Evolutionary conservation across 352 stramenopile genomes (phyloP).

Genomic region (Phytopythium kandeliae): DNA sequence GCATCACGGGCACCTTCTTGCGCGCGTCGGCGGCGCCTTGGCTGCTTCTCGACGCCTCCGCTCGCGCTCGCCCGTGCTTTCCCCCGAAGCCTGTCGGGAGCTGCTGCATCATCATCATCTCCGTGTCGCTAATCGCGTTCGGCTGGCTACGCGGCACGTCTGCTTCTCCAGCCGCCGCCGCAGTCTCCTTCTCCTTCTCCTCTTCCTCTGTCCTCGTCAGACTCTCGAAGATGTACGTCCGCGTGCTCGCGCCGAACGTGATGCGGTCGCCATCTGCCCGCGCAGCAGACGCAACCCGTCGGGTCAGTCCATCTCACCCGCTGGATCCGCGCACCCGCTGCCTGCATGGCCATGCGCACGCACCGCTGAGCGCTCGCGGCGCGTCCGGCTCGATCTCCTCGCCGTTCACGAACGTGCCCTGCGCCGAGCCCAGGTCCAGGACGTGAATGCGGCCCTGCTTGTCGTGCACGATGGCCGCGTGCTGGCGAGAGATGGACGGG

Average conservation of each 20-base stretch:
- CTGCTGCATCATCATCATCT: slow-evolving; percentile 24
- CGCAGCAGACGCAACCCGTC: neutral
- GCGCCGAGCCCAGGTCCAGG: slow-evolving; percentile 75
- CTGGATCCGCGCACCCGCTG: neutral
- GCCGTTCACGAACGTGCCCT: slow-evolving; percentile 82
- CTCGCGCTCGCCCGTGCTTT: slow-evolving; percentile 8
- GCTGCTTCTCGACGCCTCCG: neutral
- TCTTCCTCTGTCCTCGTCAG: slow-evolving; percentile 8
- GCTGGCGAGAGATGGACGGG: slow-evolving; percentile 74
- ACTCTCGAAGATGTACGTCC: slow-evolving; percentile 48
- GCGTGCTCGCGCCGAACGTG: slow-evolving; percentile 55
- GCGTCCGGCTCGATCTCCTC: slow-evolving; percentile 49
- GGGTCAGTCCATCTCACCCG: neutral
- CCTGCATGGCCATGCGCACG: neutral
- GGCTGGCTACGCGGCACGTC: too few relatives aligned
- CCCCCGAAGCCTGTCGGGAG: slow-evolving; percentile 48
- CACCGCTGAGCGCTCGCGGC: slow-evolving; percentile 31
- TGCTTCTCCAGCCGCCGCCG: too few relatives aligned
- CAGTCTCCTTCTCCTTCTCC: too few relatives aligned
- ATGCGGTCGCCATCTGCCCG: slow-evolving; percentile 44
- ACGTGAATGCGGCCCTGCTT: slow-evolving; percentile 43
- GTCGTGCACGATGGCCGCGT: slow-evolving; percentile 72
- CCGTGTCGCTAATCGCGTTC: slow-evolving; percentile 11
- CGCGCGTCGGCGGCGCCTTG: slow-evolving; percentile 13
- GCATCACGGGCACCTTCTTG: slow-evolving; percentile 23